Evolutionary conservation across 306 rosid species (phyloP).

Genomic region (Mimosa bimucronata): DNA sequence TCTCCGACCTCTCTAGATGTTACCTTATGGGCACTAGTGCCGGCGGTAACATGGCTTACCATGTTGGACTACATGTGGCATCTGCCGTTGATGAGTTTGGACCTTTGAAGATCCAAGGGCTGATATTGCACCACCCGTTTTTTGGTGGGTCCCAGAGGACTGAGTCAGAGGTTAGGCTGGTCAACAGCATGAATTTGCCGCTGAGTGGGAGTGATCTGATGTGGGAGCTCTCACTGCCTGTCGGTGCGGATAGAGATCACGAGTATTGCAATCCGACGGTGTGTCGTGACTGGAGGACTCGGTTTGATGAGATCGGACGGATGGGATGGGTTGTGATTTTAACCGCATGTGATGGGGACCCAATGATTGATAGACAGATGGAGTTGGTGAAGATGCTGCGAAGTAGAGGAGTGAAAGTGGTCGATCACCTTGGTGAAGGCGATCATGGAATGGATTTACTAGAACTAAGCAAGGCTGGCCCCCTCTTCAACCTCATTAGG

Average conservation of each 20-base stretch:
- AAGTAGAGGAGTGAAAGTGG: not conserved
- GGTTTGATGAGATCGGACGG: not conserved
- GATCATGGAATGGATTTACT: not conserved
- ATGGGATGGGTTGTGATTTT: not conserved
- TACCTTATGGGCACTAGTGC: slow-evolving; percentile 47
- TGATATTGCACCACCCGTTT: slow-evolving; percentile 53
- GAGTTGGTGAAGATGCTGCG: not conserved
- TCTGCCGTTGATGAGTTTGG: slow-evolving; percentile 1
- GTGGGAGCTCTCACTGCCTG: slow-evolving; percentile 52
- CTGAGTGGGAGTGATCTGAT: slow-evolving; percentile 31
- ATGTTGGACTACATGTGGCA: slow-evolving; percentile 33
- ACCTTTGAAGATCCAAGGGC: slow-evolving; percentile 44
- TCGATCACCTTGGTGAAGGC: not conserved
- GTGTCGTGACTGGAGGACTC: not conserved
- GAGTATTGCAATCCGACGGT: not conserved
- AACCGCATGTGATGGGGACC: not conserved
- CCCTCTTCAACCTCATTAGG: not conserved
- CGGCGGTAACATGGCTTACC: slow-evolving; percentile 51
- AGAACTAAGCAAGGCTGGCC: not conserved
- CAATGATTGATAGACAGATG: not conserved
- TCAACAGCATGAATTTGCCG: slow-evolving; percentile 32
- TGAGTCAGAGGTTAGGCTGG: slow-evolving; percentile 42
- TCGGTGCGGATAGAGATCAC: slow-evolving; percentile 43
- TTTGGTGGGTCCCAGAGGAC: slow-evolving; percentile 54
- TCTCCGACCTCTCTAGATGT: slow-evolving; percentile 27